Evolutionary conservation across 257 asterid species (phyloP).

Genomic region (Eustoma russellianum): DNA sequence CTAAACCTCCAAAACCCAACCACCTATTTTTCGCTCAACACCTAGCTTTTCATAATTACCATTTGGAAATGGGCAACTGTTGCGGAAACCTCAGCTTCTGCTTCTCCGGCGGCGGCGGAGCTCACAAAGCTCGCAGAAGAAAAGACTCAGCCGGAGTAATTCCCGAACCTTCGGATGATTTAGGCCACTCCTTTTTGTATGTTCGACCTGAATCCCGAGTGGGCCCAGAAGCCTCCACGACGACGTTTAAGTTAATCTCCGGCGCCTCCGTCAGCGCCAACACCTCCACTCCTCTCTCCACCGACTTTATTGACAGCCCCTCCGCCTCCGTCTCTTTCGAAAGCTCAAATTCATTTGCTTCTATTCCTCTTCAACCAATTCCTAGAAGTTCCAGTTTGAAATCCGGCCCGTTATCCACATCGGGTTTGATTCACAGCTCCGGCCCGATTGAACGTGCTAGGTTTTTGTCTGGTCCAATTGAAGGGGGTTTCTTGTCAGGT

Average conservation of each 20-base stretch:
- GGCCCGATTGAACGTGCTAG: slow-evolving; percentile 63
- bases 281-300: slow-evolving; percentile 91
- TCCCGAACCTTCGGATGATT: slow-evolving; percentile 69
- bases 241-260: slow-evolving; percentile 67
- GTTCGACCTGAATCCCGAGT: slow-evolving; percentile 75
- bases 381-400: slow-evolving; percentile 47
- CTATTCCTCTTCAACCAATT: slow-evolving; percentile 80
- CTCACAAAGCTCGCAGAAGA: slow-evolving; percentile 40
- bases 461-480: slow-evolving; percentile 83
- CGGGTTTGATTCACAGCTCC: slow-evolving; percentile 39
- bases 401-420: slow-evolving; percentile 49
- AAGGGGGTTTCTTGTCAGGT: slow-evolving; percentile 69
- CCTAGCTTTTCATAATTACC: neutral
- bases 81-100: slow-evolving; percentile 72
- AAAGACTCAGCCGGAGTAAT: slow-evolving; percentile 30
- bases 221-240: slow-evolving; percentile 46
- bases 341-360: slow-evolving; percentile 79
- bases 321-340: slow-evolving; percentile 84
- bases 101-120: slow-evolving; percentile 47
- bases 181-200: slow-evolving; percentile 89
- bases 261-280: slow-evolving; percentile 95
- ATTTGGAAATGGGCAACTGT: slow-evolving; percentile 75
- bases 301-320: slow-evolving; percentile 57
- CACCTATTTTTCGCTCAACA: neutral
- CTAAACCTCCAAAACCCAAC: neutral